Evolutionary conservation across 2,329 filamentous ascomycete genomes (phyloP).

Genomic region (Colletotrichum destructivum): DNA sequence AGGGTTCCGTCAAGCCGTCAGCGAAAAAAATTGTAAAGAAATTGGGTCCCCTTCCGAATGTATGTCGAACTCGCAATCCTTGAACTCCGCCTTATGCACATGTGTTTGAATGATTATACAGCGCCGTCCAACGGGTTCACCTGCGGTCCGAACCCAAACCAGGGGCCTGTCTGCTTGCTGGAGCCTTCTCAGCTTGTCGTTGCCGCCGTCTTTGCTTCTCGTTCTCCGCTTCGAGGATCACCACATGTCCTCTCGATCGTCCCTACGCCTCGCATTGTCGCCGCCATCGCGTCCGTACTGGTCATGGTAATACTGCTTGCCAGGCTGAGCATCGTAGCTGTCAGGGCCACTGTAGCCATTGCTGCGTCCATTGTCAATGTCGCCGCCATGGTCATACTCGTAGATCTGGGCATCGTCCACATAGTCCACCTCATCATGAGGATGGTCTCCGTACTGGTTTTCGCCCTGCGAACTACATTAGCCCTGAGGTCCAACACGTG

Average conservation of each 20-base stretch:
- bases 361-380: constrained; percentile 50
- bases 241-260: constrained; percentile 61
- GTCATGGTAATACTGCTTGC: constrained; percentile 60
- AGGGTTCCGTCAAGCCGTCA: constrained; percentile 11
- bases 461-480: constrained; percentile 54
- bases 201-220: constrained; percentile 1
- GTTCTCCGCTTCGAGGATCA: constrained; percentile 46
- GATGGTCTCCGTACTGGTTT: constrained; percentile 63
- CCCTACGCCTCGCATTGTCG: constrained; percentile 50
- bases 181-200: constrained; percentile 17
- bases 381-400: constrained; percentile 65
- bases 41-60: constrained; percentile 19
- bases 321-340: constrained; percentile 54
- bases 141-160: not conserved
- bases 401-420: constrained; percentile 68
- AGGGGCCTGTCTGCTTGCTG: constrained; percentile 1
- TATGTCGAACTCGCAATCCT: constrained; percentile 35
- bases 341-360: constrained; percentile 58
- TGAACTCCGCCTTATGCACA: constrained; percentile 41
- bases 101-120: constrained; percentile 37
- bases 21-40: no score
- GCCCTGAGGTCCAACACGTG: not conserved
- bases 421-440: constrained; percentile 63
- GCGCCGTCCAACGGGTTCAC: constrained; percentile 14
- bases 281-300: constrained; percentile 51